Conservation (phyloP, 1,139 yeast genomes). For the Yamadazyma oceani region DNA sequence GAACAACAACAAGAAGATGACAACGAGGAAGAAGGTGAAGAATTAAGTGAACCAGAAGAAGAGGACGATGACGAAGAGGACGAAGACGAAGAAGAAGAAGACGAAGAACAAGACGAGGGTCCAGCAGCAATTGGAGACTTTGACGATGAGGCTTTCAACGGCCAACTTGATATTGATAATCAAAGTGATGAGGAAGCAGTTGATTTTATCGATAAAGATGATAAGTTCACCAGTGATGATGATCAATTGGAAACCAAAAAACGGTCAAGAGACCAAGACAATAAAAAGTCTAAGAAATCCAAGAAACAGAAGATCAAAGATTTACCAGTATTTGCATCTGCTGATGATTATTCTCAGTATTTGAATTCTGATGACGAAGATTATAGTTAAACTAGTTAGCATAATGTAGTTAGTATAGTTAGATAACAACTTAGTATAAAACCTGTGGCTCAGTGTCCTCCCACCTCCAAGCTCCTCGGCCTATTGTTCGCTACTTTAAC, state of each 20-base stretch:
- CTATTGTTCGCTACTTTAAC: too few species aligned
- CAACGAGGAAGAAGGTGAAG: constrained; percentile 25
- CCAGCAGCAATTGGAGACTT: constrained; percentile 14
- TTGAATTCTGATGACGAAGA: constrained; percentile 63
- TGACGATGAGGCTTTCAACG: constrained; percentile 27
- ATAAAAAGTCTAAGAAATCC: constrained; percentile 17
- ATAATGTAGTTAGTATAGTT: too few species aligned
- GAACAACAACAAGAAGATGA: constrained; percentile 29
- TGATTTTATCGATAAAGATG: constrained; percentile 22
- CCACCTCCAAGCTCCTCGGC: too few species aligned
- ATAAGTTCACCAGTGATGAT: constrained; percentile 13
- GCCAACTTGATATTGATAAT: constrained; percentile 26
- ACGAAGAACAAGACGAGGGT: constrained; percentile 14
- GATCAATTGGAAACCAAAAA: constrained; percentile 19
- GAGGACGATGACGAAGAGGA: constrained; percentile 16
- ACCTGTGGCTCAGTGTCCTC: too few species aligned
- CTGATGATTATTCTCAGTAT: constrained; percentile 82
- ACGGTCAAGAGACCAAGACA: constrained; percentile 20
- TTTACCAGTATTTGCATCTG: constrained; percentile 86
- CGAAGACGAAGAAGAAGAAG: constrained; percentile 15
- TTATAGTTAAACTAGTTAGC: constrained; percentile 20
- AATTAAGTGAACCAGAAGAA: constrained; percentile 7
- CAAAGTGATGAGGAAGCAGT: constrained; percentile 18
- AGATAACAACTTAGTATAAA: too few species aligned
- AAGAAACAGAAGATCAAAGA: constrained; percentile 64